A percentile compares a stretch with the other conserved stretches of the same genome.
Evolutionary conservation across 2,329 filamentous ascomycete species (phyloP).

Genomic region (Trematosphaeria pertusa): DNA sequence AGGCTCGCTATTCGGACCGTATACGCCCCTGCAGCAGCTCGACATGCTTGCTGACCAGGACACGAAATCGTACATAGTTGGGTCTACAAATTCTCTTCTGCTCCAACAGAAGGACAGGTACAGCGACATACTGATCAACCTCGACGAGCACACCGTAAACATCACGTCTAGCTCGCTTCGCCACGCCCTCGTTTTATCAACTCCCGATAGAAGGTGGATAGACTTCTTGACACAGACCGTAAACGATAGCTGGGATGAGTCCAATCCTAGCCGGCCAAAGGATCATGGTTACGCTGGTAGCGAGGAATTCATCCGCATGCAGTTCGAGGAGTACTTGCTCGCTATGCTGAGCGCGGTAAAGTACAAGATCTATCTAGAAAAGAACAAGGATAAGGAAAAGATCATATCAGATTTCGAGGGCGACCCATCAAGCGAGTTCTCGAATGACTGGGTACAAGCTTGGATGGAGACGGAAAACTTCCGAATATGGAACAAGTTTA

Average conservation of each 20-base stretch:
- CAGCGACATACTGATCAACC: constrained; percentile 93
- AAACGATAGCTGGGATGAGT: constrained; percentile 94
- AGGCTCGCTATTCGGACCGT: constrained; percentile 94
- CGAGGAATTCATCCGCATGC: constrained; percentile 95
- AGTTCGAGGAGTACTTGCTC: constrained; percentile 96
- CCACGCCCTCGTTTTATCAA: constrained; percentile 77
- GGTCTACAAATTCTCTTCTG: constrained; percentile 93
- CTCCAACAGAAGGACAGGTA: constrained; percentile 95
- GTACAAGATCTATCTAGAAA: constrained; percentile 68
- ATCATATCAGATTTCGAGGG: constrained; percentile 72
- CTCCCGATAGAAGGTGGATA: constrained; percentile 92
- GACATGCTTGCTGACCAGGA: constrained; percentile 91
- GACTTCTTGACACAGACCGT: constrained; percentile 93
- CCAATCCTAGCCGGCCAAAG: constrained; percentile 87
- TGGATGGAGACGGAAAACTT: constrained; percentile 93
- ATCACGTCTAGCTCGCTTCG: constrained; percentile 83
- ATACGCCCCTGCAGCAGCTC: constrained; percentile 94
- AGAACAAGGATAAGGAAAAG: constrained; percentile 61
- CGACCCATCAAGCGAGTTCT: constrained; percentile 85
- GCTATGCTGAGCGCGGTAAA: constrained; percentile 88
- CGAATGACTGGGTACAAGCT: constrained; percentile 80
- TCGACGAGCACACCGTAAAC: constrained; percentile 86
- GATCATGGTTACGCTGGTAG: constrained; percentile 94
- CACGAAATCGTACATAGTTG: constrained; percentile 96
- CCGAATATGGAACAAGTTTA: constrained; percentile 77